phyloP scores from a whole-genome alignment of 306 rosid genomes.

The Pterocarpus santalinus region DNA sequence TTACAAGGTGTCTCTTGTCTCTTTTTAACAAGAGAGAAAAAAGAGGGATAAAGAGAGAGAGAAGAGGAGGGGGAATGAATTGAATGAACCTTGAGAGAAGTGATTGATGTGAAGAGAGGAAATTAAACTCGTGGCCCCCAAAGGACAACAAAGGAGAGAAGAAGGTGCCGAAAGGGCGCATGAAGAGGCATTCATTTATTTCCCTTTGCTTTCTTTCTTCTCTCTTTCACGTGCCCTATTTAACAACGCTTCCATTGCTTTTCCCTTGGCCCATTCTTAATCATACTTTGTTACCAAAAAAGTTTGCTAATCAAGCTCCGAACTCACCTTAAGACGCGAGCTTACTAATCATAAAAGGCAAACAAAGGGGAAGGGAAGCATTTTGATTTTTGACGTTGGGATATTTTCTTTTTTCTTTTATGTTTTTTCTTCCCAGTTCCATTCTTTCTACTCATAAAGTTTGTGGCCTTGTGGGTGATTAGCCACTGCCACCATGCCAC shows the following conservation, averaged over 20 bases:
- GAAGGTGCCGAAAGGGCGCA: constrained; percentile 53
- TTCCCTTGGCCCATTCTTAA: constrained; percentile 20
- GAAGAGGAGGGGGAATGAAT: constrained; percentile 23
- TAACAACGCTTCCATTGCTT: constrained; percentile 40
- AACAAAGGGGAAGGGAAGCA: background rate
- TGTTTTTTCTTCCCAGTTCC: too few species aligned
- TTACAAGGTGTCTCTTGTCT: background rate
- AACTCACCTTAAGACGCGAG: constrained; percentile 29
- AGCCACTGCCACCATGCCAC: background rate
- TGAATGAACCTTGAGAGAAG: constrained; percentile 64
- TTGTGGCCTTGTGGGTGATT: background rate
- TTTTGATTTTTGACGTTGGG: background rate
- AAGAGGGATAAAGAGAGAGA: background rate
- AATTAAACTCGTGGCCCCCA: constrained; percentile 58
- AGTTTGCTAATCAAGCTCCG: constrained; percentile 25
- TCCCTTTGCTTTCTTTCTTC: constrained; percentile 34
- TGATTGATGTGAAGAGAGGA: constrained; percentile 47
- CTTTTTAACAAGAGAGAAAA: background rate
- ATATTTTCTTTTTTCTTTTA: too few species aligned
- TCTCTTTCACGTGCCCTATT: constrained; percentile 62
- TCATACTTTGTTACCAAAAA: constrained; percentile 36
- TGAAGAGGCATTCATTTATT: constrained; percentile 37
- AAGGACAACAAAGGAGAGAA: constrained; percentile 8
- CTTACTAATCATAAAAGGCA: constrained; percentile 33
- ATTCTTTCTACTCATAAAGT: background rate